These are phyloP conservation scores for Epithemia pelagica DNA, from an alignment of 108 stramenopile genomes.

Conservation along the genomic window DNA sequence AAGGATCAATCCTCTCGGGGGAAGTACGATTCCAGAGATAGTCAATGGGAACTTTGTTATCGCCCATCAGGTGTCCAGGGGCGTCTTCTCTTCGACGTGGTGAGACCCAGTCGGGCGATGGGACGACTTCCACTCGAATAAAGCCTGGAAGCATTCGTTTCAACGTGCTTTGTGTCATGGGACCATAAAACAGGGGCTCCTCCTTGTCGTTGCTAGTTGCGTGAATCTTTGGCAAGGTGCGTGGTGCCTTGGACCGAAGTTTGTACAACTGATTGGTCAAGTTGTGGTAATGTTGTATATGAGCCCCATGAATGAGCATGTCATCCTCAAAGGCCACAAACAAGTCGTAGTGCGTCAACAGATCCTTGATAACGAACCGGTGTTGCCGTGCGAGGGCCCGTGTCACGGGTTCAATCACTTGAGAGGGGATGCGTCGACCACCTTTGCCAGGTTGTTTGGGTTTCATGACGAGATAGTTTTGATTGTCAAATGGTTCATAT, in stretches of 20 bases:
- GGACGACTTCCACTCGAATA: slow-evolving; percentile 50
- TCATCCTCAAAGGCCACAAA: slow-evolving; percentile 79
- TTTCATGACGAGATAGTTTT: slow-evolving; percentile 25
- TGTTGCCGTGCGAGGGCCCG: slow-evolving; percentile 74
- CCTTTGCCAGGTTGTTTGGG: slow-evolving; percentile 26
- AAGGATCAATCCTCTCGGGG: slow-evolving; percentile 32
- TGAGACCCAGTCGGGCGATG: slow-evolving; percentile 26
- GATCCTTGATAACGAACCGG: slow-evolving; percentile 73
- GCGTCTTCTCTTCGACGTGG: slow-evolving; percentile 14
- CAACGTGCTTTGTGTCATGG: slow-evolving; percentile 45
- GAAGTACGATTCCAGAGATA: not conserved
- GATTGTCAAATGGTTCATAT: slow-evolving; percentile 22
- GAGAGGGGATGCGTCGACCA: not conserved
- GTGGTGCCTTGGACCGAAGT: slow-evolving; percentile 39
- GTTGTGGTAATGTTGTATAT: slow-evolving; percentile 55
- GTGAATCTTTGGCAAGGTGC: not conserved
- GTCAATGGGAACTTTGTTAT: not conserved
- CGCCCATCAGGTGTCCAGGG: not conserved
- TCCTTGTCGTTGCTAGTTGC: slow-evolving; percentile 19
- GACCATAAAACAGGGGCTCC: slow-evolving; percentile 31
- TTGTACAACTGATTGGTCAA: slow-evolving; percentile 43
- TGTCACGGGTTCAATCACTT: slow-evolving; percentile 5
- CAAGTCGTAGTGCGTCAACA: slow-evolving; percentile 63
- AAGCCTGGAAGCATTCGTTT: slow-evolving; percentile 65
- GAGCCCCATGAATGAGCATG: slow-evolving; percentile 60